Conservation (phyloP, 495 filamentous ascomycete genomes). For the Clavariopsis aquatica region DNA sequence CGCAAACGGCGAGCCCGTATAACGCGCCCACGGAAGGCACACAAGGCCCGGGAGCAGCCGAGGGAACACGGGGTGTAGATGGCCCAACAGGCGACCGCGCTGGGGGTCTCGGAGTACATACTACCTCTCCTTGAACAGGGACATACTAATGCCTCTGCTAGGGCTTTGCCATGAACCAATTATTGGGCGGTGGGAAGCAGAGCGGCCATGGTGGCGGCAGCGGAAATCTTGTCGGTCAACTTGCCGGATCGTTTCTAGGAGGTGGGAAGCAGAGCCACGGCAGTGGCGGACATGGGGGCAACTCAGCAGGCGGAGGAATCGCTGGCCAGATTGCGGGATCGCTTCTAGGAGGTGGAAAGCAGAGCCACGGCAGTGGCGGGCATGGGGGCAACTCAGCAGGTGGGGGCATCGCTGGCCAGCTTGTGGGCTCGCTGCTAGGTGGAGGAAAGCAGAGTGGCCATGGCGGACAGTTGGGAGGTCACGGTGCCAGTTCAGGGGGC, state of each 20-base stretch:
- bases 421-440: conserved; percentile 17
- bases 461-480: conserved; percentile 25
- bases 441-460: background rate
- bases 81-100: conserved; percentile 40
- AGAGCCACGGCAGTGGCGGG: conserved; percentile 22
- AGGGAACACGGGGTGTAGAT: conserved; percentile 41
- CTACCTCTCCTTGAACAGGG: background rate
- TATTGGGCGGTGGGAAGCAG: conserved; percentile 45
- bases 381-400: conserved; percentile 28
- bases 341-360: conserved; percentile 47
- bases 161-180: conserved; percentile 47
- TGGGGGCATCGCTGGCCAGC: conserved; percentile 24
- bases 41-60: conserved; percentile 24
- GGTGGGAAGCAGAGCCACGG: conserved; percentile 40
- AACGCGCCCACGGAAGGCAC: conserved; percentile 21
- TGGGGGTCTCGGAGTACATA: conserved; percentile 44
- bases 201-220: conserved; percentile 20
- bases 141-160: conserved; percentile 28
- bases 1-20: conserved; percentile 41
- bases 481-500: conserved; percentile 25
- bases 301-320: conserved; percentile 17
- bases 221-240: conserved; percentile 34
- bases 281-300: too few relatives aligned
- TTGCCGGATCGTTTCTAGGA: conserved; percentile 47
- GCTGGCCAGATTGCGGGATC: conserved; percentile 43